Conservation (phyloP, 805 yeast species). For the Candida broadrunensis region DNA sequence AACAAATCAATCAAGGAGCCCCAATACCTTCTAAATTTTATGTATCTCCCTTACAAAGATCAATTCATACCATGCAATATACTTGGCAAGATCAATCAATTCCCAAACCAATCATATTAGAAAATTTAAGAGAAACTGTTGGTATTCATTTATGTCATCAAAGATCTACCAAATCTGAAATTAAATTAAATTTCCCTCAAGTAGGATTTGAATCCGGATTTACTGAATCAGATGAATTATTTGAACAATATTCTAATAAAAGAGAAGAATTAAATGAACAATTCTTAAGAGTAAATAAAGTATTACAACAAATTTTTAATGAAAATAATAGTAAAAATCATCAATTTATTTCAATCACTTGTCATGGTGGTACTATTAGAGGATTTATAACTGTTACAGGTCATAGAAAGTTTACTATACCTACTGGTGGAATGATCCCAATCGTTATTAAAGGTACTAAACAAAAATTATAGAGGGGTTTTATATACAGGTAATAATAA, state of each 20-base stretch:
- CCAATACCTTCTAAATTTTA: constrained; percentile 52
- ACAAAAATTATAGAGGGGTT: not conserved
- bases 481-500: too few relatives aligned
- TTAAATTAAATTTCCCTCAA: constrained; percentile 29
- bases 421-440: constrained; percentile 62
- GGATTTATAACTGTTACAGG: constrained; percentile 48
- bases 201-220: constrained; percentile 42
- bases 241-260: constrained; percentile 24
- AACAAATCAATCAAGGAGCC: constrained; percentile 40
- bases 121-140: constrained; percentile 54
- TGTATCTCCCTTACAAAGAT: constrained; percentile 59
- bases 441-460: constrained; percentile 44
- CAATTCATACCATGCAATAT: constrained; percentile 47
- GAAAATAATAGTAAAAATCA: constrained; percentile 16
- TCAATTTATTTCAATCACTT: constrained; percentile 44
- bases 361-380: constrained; percentile 61
- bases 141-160: constrained; percentile 60
- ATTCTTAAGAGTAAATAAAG: constrained; percentile 41
- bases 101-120: constrained; percentile 30
- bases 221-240: constrained; percentile 45
- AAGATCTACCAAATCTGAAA: constrained; percentile 37
- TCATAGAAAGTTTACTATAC: constrained; percentile 51
- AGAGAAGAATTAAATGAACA: constrained; percentile 46
- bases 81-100: constrained; percentile 43
- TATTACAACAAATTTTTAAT: constrained; percentile 35